A percentile compares a stretch with the other conserved stretches of the same genome.
Evolutionary conservation across 2,329 filamentous ascomycete species (phyloP).

Genomic region (Aspergillus sclerotialis): DNA sequence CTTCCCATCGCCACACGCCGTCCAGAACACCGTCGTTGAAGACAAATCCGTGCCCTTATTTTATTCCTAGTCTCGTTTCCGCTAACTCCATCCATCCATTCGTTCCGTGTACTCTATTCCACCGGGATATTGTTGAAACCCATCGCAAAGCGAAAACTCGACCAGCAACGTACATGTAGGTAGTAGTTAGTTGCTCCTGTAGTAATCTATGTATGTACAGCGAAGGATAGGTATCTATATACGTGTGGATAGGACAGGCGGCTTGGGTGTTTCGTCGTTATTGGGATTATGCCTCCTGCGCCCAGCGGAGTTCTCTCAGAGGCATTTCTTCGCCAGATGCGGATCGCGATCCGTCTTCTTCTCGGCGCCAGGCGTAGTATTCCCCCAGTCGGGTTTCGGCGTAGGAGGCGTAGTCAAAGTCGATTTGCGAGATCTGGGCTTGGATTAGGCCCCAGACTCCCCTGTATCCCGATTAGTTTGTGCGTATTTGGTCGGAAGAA

Average conservation of each 20-base stretch:
- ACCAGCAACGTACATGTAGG: neutral
- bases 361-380: constrained; percentile 86
- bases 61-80: neutral
- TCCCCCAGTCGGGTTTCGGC: constrained; percentile 80
- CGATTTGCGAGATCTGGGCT: constrained; percentile 85
- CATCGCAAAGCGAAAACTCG: neutral
- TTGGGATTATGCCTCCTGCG: constrained; percentile 42
- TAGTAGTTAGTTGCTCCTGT: no score
- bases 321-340: constrained; percentile 54
- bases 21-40: constrained; percentile 11
- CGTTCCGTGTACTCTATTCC: no score
- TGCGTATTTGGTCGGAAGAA: neutral
- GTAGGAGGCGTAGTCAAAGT: constrained; percentile 93
- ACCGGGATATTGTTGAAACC: constrained; percentile 4
- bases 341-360: constrained; percentile 57
- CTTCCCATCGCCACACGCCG: no score
- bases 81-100: neutral
- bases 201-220: no score
- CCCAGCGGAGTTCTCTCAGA: constrained; percentile 75
- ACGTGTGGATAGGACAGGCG: no score
- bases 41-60: constrained; percentile 9
- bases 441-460: constrained; percentile 96
- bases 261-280: no score
- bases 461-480: constrained; percentile 50
- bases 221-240: no score